These are phyloP conservation scores for Bidens hawaiensis DNA, from an alignment of 140 eudicot species.

Conservation along the genomic window DNA sequence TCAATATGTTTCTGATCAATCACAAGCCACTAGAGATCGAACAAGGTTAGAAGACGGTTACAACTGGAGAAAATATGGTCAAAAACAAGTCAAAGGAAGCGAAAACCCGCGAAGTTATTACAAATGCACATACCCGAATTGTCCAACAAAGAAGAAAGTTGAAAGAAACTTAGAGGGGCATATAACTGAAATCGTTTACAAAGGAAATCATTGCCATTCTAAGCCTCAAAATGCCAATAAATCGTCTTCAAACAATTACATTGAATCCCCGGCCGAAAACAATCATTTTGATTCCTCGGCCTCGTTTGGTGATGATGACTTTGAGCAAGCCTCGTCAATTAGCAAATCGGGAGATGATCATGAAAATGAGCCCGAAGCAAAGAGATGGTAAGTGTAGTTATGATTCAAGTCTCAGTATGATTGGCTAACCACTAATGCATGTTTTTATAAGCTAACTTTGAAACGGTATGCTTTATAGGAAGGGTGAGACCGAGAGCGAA, in stretches of 20 bases:
- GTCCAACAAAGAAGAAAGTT: constrained; percentile 92
- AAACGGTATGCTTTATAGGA: constrained; percentile 43
- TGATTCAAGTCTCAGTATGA: constrained; percentile 1
- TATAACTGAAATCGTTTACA: constrained; percentile 82
- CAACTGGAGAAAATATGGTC: constrained; percentile 97
- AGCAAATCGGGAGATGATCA: constrained; percentile 71
- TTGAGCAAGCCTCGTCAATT: constrained; percentile 69
- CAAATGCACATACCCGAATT: constrained; percentile 69
- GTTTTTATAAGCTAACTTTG: not conserved
- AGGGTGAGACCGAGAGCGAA: constrained; percentile 80
- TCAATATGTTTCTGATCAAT: constrained; percentile 41
- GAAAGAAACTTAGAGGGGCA: constrained; percentile 75
- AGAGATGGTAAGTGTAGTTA: constrained; percentile 63
- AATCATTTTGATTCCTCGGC: constrained; percentile 57
- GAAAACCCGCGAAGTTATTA: constrained; percentile 92
- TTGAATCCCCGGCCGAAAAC: constrained; percentile 28
- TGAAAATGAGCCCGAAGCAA: constrained; percentile 80
- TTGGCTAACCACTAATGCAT: not conserved
- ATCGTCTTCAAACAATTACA: constrained; percentile 53
- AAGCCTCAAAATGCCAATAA: constrained; percentile 83
- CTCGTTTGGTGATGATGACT: constrained; percentile 79
- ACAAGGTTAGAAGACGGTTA: constrained; percentile 83
- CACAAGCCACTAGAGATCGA: constrained; percentile 58
- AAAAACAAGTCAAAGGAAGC: constrained; percentile 92
- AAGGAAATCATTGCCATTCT: constrained; percentile 82